These are phyloP conservation scores for Ustulina deusta DNA, from an alignment of 2,329 filamentous ascomycete species.

Conservation along the genomic window DNA sequence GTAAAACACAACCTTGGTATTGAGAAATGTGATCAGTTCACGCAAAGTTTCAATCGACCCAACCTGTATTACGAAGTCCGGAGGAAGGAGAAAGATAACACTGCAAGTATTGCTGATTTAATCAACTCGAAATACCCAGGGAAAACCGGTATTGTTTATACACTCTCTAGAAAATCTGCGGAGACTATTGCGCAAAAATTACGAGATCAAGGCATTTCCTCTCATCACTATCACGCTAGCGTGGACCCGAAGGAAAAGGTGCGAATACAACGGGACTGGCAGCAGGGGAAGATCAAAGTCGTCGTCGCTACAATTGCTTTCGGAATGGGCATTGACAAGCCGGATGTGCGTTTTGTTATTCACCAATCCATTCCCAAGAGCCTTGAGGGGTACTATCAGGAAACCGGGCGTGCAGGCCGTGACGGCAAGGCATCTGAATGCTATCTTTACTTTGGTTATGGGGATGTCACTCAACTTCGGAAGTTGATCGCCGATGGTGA, in stretches of 20 bases:
- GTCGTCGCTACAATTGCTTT: conserved; percentile 99
- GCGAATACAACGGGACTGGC: conserved; percentile 83
- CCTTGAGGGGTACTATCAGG: conserved; percentile 97
- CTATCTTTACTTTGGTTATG: conserved; percentile 88
- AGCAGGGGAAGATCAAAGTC: conserved; percentile 81
- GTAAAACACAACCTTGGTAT: conserved; percentile 94
- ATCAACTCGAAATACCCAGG: conserved; percentile 77
- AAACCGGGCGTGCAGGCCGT: conserved; percentile 93
- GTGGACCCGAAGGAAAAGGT: conserved; percentile 77
- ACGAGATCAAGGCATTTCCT: conserved; percentile 71
- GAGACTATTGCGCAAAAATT: conserved; percentile 83
- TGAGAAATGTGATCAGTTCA: conserved; percentile 79
- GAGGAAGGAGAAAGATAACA: conserved; percentile 72
- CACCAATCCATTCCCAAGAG: conserved; percentile 95
- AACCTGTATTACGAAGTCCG: conserved; percentile 92
- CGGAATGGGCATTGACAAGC: conserved; percentile 99
- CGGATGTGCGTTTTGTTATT: conserved; percentile 95
- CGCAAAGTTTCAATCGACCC: conserved; percentile 96
- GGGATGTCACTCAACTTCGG: conserved; percentile 78
- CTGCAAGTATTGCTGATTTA: conserved; percentile 68
- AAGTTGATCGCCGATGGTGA: conserved; percentile 88
- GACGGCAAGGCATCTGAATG: conserved; percentile 90
- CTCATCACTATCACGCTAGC: conserved; percentile 87
- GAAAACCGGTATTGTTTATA: conserved; percentile 93
- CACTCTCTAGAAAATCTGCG: conserved; percentile 84